A percentile compares a stretch with the other conserved stretches of the same genome.
phyloP scores from a whole-genome alignment of 495 filamentous ascomycete species.

The Podospora pseudoanserina region DNA sequence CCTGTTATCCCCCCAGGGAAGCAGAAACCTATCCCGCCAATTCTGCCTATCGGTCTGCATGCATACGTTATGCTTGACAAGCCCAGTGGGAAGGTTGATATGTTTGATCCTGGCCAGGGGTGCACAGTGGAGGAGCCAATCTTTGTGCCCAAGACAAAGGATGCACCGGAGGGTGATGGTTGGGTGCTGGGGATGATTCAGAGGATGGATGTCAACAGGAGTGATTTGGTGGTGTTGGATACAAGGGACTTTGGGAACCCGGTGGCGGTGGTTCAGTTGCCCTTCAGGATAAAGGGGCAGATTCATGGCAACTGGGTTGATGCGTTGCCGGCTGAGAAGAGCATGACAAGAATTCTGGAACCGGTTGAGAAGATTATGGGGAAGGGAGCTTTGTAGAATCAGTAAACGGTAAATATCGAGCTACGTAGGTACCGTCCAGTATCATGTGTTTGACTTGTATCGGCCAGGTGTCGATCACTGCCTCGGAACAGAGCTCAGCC shows the following conservation, averaged over 20 bases:
- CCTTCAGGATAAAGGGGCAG: not conserved
- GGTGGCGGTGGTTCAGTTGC: constrained; percentile 9
- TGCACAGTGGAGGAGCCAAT: not conserved
- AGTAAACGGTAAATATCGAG: no score
- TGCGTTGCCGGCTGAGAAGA: not conserved
- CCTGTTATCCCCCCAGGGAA: not conserved
- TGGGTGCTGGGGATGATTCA: constrained; percentile 12
- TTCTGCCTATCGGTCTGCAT: not conserved
- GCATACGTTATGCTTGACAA: not conserved
- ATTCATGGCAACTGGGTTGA: not conserved
- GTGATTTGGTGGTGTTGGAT: constrained; percentile 14
- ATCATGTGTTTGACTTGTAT: no score
- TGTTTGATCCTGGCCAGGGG: not conserved
- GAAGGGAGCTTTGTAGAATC: no score
- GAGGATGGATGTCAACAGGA: constrained; percentile 5
- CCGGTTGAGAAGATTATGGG: no score
- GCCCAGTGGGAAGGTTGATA: not conserved
- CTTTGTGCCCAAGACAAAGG: not conserved
- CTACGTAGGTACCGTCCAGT: no score
- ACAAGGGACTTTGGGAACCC: constrained; percentile 8
- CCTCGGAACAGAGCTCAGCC: no score
- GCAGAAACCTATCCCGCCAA: not conserved
- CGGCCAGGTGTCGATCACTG: no score
- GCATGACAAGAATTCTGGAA: not conserved
- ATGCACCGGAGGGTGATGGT: constrained; percentile 5